Conservation (phyloP, 2,329 filamentous ascomycete species). For the Penicillium frequentans region DNA sequence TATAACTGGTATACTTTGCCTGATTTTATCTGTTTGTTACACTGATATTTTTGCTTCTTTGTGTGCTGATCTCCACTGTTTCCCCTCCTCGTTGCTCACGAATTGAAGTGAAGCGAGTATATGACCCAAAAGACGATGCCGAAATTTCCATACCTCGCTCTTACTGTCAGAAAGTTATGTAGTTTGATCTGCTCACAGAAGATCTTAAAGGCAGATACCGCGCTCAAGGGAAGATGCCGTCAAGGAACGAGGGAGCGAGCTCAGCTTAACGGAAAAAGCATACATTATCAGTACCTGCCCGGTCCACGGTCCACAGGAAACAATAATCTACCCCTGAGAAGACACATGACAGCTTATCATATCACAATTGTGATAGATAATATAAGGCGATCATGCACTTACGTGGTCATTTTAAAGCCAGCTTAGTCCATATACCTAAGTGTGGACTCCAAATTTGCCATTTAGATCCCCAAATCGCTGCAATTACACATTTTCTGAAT, state of each 20-base stretch:
- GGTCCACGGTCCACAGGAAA: not conserved
- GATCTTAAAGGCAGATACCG: not conserved
- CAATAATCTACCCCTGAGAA: not conserved
- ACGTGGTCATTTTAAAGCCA: not conserved
- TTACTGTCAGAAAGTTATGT: not conserved
- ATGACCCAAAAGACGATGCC: no score
- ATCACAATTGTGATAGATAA: no score
- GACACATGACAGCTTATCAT: no score
- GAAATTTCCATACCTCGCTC: no score
- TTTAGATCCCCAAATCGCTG: not conserved
- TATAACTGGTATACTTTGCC: no score
- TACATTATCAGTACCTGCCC: not conserved
- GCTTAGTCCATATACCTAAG: not conserved
- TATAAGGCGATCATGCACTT: no score
- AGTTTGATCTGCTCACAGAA: not conserved
- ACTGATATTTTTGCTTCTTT: no score
- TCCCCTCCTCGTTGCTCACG: not conserved
- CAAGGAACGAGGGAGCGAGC: not conserved
- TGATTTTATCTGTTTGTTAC: no score
- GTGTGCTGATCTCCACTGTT: not conserved
- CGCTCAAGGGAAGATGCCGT: not conserved
- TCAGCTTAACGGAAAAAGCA: not conserved
- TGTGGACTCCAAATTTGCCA: not conserved
- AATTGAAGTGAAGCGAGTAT: no score
- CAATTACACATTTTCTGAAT: not conserved